Conservation (phyloP, 306 rosid species). For the Amphicarpaea edgeworthii region DNA sequence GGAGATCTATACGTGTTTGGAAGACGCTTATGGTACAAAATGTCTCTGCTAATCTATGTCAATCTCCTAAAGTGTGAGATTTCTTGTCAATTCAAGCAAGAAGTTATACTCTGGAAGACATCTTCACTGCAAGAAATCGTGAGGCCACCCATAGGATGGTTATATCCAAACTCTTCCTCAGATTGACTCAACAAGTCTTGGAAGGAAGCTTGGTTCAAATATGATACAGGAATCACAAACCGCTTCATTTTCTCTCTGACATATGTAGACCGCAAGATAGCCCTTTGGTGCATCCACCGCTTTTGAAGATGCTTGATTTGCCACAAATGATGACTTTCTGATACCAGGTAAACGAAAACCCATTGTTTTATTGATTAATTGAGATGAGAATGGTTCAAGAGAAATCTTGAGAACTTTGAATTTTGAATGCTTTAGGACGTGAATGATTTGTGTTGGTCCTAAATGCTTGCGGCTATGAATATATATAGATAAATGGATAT, state of each 20-base stretch:
- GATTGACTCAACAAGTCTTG: constrained; percentile 30
- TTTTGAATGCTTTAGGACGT: not conserved
- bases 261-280: not conserved
- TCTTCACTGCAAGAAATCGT: constrained; percentile 56
- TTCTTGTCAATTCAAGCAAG: not conserved
- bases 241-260: not conserved
- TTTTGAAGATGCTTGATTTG: not conserved
- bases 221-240: not conserved
- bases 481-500: constrained; percentile 43
- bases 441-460: constrained; percentile 38
- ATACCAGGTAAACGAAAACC: not conserved
- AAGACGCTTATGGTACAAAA: not conserved
- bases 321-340: not conserved
- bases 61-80: not conserved
- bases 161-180: constrained; percentile 16
- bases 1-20: not conserved
- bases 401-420: not conserved
- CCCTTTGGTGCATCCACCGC: not conserved
- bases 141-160: constrained; percentile 57
- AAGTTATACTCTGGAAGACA: constrained; percentile 7
- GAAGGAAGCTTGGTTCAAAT: constrained; percentile 34
- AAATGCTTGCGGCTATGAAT: constrained; percentile 7
- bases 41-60: not conserved
- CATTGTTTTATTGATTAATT: not conserved
- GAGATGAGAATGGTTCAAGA: not conserved